phyloP scores from a whole-genome alignment of 192 early-diverging fungal genomes.

The Podila clonocystis region DNA sequence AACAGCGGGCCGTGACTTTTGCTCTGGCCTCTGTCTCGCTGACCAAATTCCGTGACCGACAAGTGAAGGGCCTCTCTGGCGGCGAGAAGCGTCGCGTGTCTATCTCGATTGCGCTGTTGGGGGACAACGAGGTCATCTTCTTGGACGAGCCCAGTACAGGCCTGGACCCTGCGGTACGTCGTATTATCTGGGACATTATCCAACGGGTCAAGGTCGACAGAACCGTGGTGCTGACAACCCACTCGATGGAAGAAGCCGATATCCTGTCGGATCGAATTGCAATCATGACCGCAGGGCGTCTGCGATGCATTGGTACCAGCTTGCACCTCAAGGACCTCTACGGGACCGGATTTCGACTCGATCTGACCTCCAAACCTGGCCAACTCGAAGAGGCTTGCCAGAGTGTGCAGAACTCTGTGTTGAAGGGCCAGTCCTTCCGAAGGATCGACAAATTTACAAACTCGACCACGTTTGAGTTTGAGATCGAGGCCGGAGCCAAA shows the following conservation, averaged over 20 bases:
- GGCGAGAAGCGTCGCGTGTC: constrained; percentile 68
- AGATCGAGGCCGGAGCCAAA: constrained; percentile 37
- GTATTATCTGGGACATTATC: constrained; percentile 67
- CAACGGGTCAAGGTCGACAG: constrained; percentile 53
- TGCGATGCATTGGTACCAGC: constrained; percentile 60
- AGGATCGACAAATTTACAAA: constrained; percentile 49
- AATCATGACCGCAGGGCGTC: constrained; percentile 59
- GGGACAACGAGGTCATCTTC: constrained; percentile 56
- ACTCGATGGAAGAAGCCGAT: constrained; percentile 77
- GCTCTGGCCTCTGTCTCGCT: constrained; percentile 44
- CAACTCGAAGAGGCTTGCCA: constrained; percentile 27
- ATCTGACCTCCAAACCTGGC: constrained; percentile 22
- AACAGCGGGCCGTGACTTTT: constrained; percentile 28
- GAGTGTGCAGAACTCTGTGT: constrained; percentile 8
- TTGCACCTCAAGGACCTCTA: constrained; percentile 66
- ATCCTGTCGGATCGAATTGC: constrained; percentile 57
- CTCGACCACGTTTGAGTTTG: constrained; percentile 48
- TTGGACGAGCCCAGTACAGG: constrained; percentile 72
- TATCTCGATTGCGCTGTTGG: constrained; percentile 64
- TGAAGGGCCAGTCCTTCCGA: constrained; percentile 13
- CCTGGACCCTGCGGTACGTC: constrained; percentile 62
- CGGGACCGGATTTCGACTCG: constrained; percentile 65
- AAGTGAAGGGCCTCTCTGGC: constrained; percentile 57
- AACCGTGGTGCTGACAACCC: constrained; percentile 69
- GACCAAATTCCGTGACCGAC: constrained; percentile 47